Percentiles rank a stretch among this genome's conserved stretches.
These are phyloP conservation scores for Pythium brachiatum DNA, from an alignment of 352 stramenopile species.

Conservation along the genomic window DNA sequence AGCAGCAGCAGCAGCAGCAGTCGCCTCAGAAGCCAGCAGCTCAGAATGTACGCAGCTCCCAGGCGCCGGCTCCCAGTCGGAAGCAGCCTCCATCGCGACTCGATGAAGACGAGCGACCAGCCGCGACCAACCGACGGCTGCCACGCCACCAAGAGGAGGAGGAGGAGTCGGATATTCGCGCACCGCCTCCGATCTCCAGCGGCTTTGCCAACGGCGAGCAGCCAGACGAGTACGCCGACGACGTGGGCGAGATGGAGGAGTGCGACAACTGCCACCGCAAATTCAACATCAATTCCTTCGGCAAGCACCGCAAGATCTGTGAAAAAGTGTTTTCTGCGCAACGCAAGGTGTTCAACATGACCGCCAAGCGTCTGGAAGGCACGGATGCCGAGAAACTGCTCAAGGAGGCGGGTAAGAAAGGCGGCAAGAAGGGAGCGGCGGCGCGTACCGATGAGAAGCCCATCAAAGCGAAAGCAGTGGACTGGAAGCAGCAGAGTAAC, in stretches of 20 bases:
- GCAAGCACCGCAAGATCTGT: slow-evolving; percentile 85
- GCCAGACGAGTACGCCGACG: slow-evolving; percentile 49
- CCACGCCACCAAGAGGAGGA: slow-evolving; percentile 29
- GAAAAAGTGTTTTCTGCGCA: slow-evolving; percentile 84
- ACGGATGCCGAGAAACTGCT: slow-evolving; percentile 72
- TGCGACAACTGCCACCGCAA: slow-evolving; percentile 81
- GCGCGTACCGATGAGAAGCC: slow-evolving; percentile 40
- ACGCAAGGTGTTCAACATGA: slow-evolving; percentile 87
- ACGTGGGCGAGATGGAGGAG: slow-evolving; percentile 55
- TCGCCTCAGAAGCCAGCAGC: not conserved
- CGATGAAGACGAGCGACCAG: slow-evolving; percentile 17
- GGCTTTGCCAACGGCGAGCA: slow-evolving; percentile 15
- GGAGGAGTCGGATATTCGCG: slow-evolving; percentile 26
- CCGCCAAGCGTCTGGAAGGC: slow-evolving; percentile 65
- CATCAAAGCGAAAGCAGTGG: slow-evolving; percentile 51
- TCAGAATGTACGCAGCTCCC: slow-evolving; percentile 1
- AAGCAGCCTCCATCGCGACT: slow-evolving; percentile 5
- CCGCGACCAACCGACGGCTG: slow-evolving; percentile 20
- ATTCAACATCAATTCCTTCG: slow-evolving; percentile 72
- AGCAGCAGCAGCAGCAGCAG: not conserved
- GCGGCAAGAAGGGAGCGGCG: slow-evolving; percentile 11
- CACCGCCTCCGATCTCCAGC: slow-evolving; percentile 41
- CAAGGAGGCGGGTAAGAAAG: slow-evolving; percentile 38
- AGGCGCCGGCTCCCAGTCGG: not conserved
- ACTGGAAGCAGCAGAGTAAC: slow-evolving; percentile 88